Percentiles rank a stretch among this genome's conserved stretches.
phyloP scores from a whole-genome alignment of 768 basidiomycete species.

The Polyporus arcularius region DNA sequence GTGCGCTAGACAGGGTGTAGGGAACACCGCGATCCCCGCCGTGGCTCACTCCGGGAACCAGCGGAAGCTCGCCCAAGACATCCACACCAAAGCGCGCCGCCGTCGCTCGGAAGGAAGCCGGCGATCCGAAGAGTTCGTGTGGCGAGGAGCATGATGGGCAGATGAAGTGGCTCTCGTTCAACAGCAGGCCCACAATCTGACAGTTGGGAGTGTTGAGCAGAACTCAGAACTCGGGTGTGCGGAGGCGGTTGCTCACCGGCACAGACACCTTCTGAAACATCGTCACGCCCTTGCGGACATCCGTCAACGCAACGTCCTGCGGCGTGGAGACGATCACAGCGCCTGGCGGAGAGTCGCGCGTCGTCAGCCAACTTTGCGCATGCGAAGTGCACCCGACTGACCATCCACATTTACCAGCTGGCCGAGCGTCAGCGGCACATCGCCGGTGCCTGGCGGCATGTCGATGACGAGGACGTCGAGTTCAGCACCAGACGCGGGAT shows the following conservation, averaged over 20 bases:
- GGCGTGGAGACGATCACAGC: constrained; percentile 95
- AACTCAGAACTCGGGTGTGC: not conserved
- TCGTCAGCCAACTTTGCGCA: not conserved
- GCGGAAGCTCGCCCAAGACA: constrained; percentile 79
- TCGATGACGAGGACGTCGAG: constrained; percentile 90
- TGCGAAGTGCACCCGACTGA: constrained; percentile 35
- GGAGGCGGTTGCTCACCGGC: constrained; percentile 56
- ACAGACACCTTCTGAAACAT: constrained; percentile 90
- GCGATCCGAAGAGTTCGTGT: constrained; percentile 72
- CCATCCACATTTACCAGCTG: constrained; percentile 86
- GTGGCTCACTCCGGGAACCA: constrained; percentile 72
- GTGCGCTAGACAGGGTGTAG: constrained; percentile 35
- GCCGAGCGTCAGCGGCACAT: constrained; percentile 89
- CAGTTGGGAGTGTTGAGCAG: not conserved
- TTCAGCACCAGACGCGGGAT: constrained; percentile 41
- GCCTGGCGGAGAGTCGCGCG: constrained; percentile 46
- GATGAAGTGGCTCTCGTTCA: constrained; percentile 86
- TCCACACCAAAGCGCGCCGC: constrained; percentile 58
- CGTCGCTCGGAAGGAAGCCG: constrained; percentile 60
- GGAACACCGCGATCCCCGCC: constrained; percentile 73
- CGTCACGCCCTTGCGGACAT: constrained; percentile 88
- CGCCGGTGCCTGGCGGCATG: constrained; percentile 97
- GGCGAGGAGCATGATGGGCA: constrained; percentile 70
- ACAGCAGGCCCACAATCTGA: constrained; percentile 82
- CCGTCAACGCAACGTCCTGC: constrained; percentile 89